phyloP scores from a whole-genome alignment of 768 basidiomycete species.

The Mycena floridula region DNA sequence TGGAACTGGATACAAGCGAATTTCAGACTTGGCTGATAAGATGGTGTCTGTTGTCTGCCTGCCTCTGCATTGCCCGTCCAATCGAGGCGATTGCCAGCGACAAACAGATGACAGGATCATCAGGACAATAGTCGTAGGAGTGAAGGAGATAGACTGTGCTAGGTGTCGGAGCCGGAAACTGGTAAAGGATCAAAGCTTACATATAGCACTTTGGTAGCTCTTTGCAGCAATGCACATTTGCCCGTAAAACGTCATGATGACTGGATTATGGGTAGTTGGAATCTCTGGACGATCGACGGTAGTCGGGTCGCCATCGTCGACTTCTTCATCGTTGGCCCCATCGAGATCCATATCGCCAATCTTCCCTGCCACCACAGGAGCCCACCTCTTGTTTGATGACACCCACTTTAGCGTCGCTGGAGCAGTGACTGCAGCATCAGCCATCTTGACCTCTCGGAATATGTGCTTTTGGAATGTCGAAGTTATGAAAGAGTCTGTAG shows the following conservation, averaged over 20 bases:
- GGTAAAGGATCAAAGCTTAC: constrained; percentile 42
- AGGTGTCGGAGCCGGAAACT: no score
- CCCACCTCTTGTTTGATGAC: constrained; percentile 49
- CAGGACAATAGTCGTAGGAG: constrained; percentile 77
- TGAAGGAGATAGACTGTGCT: constrained; percentile 86
- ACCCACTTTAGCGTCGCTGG: constrained; percentile 63
- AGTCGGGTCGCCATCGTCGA: constrained; percentile 18
- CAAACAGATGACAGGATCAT: constrained; percentile 84
- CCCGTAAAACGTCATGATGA: constrained; percentile 71
- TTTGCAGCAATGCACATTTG: constrained; percentile 78
- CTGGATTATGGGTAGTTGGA: constrained; percentile 67
- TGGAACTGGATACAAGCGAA: constrained; percentile 11
- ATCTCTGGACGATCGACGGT: constrained; percentile 24
- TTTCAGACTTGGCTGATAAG: constrained; percentile 58
- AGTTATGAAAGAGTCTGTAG: constrained; percentile 72
- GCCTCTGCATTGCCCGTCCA: constrained; percentile 88
- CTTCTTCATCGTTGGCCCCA: constrained; percentile 22
- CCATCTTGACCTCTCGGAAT: constrained; percentile 70
- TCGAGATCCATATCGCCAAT: constrained; percentile 36
- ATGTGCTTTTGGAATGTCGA: constrained; percentile 80
- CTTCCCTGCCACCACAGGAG: constrained; percentile 31
- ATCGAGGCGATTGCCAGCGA: constrained; percentile 80
- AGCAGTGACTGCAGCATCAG: constrained; percentile 58
- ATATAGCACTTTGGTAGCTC: constrained; percentile 88
- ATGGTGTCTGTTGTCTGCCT: constrained; percentile 91